These are phyloP conservation scores for Pogostemon cablin DNA, from an alignment of 257 asterid species.

Conservation along the genomic window DNA sequence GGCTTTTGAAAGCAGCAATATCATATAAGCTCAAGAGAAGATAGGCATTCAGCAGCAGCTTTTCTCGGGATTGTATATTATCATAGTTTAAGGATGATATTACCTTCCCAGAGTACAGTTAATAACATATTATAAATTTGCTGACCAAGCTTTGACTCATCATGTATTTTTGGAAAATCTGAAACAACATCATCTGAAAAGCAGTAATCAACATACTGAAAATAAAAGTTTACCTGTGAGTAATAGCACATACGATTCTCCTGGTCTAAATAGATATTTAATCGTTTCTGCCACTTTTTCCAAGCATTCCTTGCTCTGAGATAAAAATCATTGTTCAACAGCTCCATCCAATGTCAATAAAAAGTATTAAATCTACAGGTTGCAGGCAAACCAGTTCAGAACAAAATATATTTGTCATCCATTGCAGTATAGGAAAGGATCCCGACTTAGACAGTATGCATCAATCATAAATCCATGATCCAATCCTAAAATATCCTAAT, in stretches of 20 bases:
- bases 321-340: conserved; percentile 26
- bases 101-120: not conserved
- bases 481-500: not conserved
- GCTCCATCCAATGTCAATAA: conserved; percentile 18
- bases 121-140: not conserved
- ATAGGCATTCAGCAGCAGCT: not conserved
- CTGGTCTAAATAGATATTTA: conserved; percentile 61
- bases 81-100: conserved; percentile 3
- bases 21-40: not conserved
- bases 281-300: conserved; percentile 86
- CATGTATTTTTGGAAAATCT: conserved; percentile 10
- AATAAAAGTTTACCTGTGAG: conserved; percentile 69
- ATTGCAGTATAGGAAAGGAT: conserved; percentile 18
- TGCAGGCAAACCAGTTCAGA: conserved; percentile 17
- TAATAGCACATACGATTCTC: conserved; percentile 58
- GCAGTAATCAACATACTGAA: conserved; percentile 8
- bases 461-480: conserved; percentile 7
- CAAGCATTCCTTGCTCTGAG: conserved; percentile 96
- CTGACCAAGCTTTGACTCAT: not conserved
- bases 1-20: not conserved
- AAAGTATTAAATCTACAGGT: conserved; percentile 6
- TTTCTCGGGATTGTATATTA: not conserved
- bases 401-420: not conserved
- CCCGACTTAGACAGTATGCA: conserved; percentile 1
- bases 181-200: not conserved